Base-by-base conservation (phyloP, 2,329 filamentous ascomycete genomes). In the Didymella pinodella region DNA sequence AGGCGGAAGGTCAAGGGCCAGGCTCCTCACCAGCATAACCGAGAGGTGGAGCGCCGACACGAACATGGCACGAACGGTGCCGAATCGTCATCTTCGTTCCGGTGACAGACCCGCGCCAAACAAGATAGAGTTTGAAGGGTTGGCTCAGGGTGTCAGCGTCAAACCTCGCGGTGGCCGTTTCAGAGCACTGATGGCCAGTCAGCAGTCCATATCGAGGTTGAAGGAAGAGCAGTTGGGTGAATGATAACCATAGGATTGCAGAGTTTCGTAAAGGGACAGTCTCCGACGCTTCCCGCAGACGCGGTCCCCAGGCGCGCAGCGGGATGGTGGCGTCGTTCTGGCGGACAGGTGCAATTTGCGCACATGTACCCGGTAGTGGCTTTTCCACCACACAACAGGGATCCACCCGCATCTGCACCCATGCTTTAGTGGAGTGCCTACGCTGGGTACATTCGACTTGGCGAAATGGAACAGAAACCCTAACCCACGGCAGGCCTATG, bases 1-100 rank as follows among this genome's bases (percentile, higher is more conserved):
- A 55, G 61, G 63, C 64, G 65, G 63, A 62, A 49, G 61, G 57
- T 57, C 46, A 53, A 49, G 62, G 57, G 59, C 51, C 56, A 57
- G 48, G 48, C 54, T 38, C 36, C 31, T 44, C 29, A 26, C 40
- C 49, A 36, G 36, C 28, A 45, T 36, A 44, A 54, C 54, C 63
- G 57, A 63, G 48, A 44, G 56, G 64, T 63, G 64, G 65, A 66
- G 65, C 62, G 63, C 55, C 64, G 52, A 61, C 57, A 62, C 52
- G 63, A 67, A 66, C 64, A 61, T 66, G 62, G 62, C 50, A 64
- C 64, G 64, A 68, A 68, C 63, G 60, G 58, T 61, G 61, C 63
- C 61, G 47, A 65, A 62, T 68, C 63, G 58, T 53, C 56, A 59
- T 65, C 49, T 55, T 67, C 57, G 57, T 58, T 59, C 60, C 57